Evolutionary conservation across 148 eudicot species (phyloP).

Genomic region (Rheum nobile): DNA sequence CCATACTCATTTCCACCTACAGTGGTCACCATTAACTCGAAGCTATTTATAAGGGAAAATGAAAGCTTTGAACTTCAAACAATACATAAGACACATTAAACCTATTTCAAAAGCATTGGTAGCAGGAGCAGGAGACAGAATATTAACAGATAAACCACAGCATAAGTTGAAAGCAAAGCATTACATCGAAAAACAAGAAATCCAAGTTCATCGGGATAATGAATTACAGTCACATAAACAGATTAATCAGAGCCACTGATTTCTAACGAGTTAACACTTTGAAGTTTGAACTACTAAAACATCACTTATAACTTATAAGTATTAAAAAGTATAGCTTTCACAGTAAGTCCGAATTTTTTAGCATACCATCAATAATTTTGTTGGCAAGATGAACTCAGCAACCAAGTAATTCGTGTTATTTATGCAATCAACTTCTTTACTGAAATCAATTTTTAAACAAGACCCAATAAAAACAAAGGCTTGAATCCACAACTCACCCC

Average conservation of each 20-base stretch:
- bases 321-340: background rate
- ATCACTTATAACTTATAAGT: background rate
- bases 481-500: slow-evolving; percentile 40
- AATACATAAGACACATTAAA: background rate
- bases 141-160: background rate
- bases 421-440: background rate
- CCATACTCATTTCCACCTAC: slow-evolving; percentile 99
- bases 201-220: background rate
- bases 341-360: background rate
- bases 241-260: background rate
- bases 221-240: background rate
- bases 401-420: background rate
- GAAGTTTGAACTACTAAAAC: background rate
- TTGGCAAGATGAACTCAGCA: background rate
- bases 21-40: background rate
- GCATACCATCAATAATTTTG: background rate
- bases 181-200: background rate
- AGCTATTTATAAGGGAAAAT: background rate
- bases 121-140: background rate
- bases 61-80: background rate
- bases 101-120: background rate
- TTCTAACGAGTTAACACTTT: background rate
- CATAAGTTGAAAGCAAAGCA: background rate
- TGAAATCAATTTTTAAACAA: background rate
- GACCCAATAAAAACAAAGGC: background rate